Evolutionary conservation across 2,329 filamentous ascomycete species (phyloP).

Genomic region (Trichoderma polysporum): DNA sequence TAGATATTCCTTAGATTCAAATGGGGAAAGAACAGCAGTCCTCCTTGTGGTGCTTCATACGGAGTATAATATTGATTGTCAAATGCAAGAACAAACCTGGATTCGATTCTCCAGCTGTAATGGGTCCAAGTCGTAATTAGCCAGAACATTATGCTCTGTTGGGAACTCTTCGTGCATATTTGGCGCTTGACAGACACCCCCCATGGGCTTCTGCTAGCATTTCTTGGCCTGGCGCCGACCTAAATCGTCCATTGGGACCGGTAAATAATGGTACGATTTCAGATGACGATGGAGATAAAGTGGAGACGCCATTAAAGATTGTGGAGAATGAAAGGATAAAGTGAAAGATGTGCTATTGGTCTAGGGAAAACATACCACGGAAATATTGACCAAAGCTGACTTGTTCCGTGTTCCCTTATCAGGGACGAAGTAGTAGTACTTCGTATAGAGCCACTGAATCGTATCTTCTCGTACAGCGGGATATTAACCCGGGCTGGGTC

Average conservation of each 20-base stretch:
- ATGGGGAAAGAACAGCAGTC: neutral
- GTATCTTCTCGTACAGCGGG: neutral
- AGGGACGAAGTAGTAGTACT: neutral
- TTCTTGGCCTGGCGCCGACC: neutral
- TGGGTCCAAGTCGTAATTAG: neutral
- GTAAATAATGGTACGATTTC: constrained; percentile 12
- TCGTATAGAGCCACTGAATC: neutral
- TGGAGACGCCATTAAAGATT: neutral
- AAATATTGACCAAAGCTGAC: neutral
- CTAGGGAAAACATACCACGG: neutral
- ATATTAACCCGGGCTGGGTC: neutral
- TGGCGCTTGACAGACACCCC: neutral
- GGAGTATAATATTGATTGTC: neutral
- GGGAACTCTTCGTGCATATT: neutral
- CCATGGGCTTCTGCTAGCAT: neutral
- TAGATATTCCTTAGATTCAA: neutral
- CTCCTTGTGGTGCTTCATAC: no score
- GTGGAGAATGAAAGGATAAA: neutral
- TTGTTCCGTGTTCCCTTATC: neutral
- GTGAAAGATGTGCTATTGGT: neutral
- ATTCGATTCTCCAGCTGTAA: neutral
- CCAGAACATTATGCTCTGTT: neutral
- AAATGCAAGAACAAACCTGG: neutral
- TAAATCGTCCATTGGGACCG: neutral
- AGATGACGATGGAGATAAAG: constrained; percentile 6